Conservation (phyloP, 192 early-diverging fungal genomes). For the Coemansia sp. region DNA sequence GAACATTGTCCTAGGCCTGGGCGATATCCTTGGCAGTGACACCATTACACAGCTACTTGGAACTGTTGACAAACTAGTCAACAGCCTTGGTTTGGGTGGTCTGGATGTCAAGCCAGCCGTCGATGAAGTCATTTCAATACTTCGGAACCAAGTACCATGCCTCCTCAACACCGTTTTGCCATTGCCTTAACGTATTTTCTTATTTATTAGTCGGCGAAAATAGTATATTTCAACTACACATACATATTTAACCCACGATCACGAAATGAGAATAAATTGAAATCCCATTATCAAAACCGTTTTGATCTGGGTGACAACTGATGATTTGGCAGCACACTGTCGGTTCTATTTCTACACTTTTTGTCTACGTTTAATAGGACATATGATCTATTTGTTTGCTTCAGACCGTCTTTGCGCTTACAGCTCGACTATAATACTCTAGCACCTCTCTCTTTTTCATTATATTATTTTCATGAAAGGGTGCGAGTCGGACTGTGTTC, state of each 20-base stretch:
- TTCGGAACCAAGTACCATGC: conserved; percentile 48
- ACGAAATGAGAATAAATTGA: no score
- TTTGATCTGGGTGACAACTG: no score
- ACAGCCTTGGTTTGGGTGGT: conserved; percentile 42
- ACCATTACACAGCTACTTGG: conserved; percentile 29
- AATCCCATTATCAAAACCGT: no score
- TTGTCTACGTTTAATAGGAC: background rate
- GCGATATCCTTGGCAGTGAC: conserved; percentile 38
- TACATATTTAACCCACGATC: no score
- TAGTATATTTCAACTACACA: no score
- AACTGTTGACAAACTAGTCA: conserved; percentile 32
- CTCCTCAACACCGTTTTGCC: conserved; percentile 45
- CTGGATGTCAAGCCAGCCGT: conserved; percentile 43
- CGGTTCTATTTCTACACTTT: background rate
- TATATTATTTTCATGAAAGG: conserved; percentile 18
- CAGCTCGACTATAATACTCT: background rate
- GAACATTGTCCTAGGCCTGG: conserved; percentile 36
- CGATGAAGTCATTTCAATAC: conserved; percentile 33
- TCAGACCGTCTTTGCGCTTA: background rate
- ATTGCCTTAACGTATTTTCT: conserved; percentile 22
- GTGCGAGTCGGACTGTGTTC: conserved; percentile 37
- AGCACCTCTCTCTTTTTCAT: background rate
- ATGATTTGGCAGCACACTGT: no score
- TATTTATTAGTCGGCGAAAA: background rate
- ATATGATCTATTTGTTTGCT: conserved; percentile 5